Evolutionary conservation across 768 basidiomycete genomes (phyloP).

Genomic region (Tulasnella sp.): DNA sequence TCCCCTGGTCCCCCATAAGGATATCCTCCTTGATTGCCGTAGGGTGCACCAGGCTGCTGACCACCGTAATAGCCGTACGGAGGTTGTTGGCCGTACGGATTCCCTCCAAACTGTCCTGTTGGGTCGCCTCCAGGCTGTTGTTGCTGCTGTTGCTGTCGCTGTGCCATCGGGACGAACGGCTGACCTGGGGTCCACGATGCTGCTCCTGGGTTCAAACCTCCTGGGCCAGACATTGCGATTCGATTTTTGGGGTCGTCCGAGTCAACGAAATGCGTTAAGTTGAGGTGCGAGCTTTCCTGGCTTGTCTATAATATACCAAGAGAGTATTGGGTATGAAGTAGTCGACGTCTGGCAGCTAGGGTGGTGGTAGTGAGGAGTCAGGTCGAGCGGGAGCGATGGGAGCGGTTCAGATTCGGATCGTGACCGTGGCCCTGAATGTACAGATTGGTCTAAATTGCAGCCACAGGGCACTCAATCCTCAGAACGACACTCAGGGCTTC

Average conservation of each 20-base stretch:
- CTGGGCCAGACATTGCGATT: slow-evolving; percentile 10
- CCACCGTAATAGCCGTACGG: slow-evolving; percentile 24
- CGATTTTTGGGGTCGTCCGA: neutral
- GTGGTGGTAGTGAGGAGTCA: slow-evolving; percentile 18
- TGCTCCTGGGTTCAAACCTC: slow-evolving; percentile 31
- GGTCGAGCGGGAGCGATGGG: slow-evolving; percentile 9
- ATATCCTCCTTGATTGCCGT: slow-evolving; percentile 26
- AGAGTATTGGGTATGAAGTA: neutral
- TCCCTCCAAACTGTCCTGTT: slow-evolving; percentile 10
- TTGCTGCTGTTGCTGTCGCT: slow-evolving; percentile 22
- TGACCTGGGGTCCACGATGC: slow-evolving; percentile 26
- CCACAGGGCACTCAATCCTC: neutral
- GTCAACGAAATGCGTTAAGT: neutral
- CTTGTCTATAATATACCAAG: neutral
- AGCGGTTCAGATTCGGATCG: slow-evolving; percentile 8
- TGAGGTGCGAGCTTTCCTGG: neutral
- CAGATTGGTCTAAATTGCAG: neutral
- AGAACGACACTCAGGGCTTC: neutral
- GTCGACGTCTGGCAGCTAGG: neutral
- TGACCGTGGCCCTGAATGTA: neutral
- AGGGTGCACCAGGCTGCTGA: neutral
- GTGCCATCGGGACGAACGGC: slow-evolving; percentile 24
- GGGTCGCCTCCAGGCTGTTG: slow-evolving; percentile 25
- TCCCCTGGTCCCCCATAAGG: slow-evolving; percentile 28
- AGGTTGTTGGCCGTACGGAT: slow-evolving; percentile 26